phyloP scores from a whole-genome alignment of 192 early-diverging fungal species.

The Coemansia asiatica region DNA sequence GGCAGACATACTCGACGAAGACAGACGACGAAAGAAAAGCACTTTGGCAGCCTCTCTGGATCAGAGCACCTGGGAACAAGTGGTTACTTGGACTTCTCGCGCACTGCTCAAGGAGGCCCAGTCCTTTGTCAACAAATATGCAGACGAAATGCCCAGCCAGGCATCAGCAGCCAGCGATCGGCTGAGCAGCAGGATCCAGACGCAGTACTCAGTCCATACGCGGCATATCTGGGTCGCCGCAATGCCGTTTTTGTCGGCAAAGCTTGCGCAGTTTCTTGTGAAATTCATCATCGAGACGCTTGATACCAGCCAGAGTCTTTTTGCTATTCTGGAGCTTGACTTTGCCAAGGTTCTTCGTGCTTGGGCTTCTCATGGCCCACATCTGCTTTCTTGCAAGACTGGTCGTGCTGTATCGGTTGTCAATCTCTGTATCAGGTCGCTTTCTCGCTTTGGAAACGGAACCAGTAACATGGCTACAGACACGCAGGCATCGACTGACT shows the following conservation, averaged over 20 bases:
- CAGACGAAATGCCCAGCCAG: conserved; percentile 30
- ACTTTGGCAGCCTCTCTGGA: conserved; percentile 25
- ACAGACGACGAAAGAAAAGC: conserved; percentile 12
- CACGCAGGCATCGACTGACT: conserved; percentile 34
- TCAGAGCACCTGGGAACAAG: conserved; percentile 27
- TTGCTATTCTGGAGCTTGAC: conserved; percentile 35
- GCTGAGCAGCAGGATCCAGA: conserved; percentile 39
- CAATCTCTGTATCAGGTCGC: conserved; percentile 27
- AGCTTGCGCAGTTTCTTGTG: conserved; percentile 32
- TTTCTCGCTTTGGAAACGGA: conserved; percentile 20
- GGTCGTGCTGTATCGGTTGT: conserved; percentile 22
- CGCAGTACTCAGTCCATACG: conserved; percentile 37
- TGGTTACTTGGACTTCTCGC: conserved; percentile 46
- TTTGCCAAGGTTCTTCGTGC: conserved; percentile 45
- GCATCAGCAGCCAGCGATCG: conserved; percentile 24
- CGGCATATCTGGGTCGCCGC: conserved; percentile 51
- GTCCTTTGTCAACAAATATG: conserved; percentile 37
- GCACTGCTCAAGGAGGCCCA: conserved; percentile 46
- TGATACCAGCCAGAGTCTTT: conserved; percentile 30
- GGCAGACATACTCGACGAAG: conserved; percentile 42
- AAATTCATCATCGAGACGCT: conserved; percentile 42
- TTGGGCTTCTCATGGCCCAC: conserved; percentile 43
- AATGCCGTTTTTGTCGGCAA: conserved; percentile 41
- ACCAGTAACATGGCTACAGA: conserved; percentile 10
- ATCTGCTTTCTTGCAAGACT: conserved; percentile 39